A percentile compares a stretch with the other conserved stretches of the same genome.
Evolutionary conservation across 192 early-diverging fungal genomes (phyloP).

Genomic region (Globomyces pollinis-pini): DNA sequence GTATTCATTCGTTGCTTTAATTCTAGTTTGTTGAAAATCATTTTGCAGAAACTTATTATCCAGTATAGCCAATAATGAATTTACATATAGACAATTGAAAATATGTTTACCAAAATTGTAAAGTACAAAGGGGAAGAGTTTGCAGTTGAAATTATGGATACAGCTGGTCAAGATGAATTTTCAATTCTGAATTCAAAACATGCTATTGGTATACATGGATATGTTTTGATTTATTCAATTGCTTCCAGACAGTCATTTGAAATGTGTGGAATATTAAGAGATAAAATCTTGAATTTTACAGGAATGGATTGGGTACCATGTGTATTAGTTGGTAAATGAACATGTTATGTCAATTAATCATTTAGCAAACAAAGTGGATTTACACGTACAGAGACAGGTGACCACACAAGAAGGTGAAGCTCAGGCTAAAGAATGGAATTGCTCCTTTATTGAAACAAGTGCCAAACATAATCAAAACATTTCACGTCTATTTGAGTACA

Average conservation of each 20-base stretch:
- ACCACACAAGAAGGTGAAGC: constrained; percentile 65
- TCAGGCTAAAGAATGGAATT: constrained; percentile 75
- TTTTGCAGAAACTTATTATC: constrained; percentile 88
- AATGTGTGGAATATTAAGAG: constrained; percentile 78
- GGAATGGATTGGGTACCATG: constrained; percentile 85
- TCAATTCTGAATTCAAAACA: constrained; percentile 89
- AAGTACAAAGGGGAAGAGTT: constrained; percentile 70
- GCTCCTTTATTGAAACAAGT: constrained; percentile 79
- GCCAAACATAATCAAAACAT: constrained; percentile 92
- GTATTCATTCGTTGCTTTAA: too few species aligned
- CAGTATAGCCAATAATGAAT: too few species aligned
- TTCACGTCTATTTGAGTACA: constrained; percentile 71
- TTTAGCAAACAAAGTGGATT: constrained; percentile 89
- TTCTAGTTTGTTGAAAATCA: constrained; percentile 90
- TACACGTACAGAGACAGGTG: constrained; percentile 72
- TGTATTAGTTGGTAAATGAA: constrained; percentile 87
- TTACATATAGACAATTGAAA: constrained; percentile 97
- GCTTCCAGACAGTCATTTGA: constrained; percentile 79
- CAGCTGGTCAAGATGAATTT: constrained; percentile 93
- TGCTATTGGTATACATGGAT: constrained; percentile 86
- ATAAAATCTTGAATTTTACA: constrained; percentile 89
- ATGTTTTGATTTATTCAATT: constrained; percentile 90
- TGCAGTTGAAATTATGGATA: constrained; percentile 85
- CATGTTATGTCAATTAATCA: too few species aligned
- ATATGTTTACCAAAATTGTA: constrained; percentile 81